A percentile compares a stretch with the other conserved stretches of the same genome.
Conservation (phyloP, 768 basidiomycete species). For the Daedaleopsis nitida region DNA sequence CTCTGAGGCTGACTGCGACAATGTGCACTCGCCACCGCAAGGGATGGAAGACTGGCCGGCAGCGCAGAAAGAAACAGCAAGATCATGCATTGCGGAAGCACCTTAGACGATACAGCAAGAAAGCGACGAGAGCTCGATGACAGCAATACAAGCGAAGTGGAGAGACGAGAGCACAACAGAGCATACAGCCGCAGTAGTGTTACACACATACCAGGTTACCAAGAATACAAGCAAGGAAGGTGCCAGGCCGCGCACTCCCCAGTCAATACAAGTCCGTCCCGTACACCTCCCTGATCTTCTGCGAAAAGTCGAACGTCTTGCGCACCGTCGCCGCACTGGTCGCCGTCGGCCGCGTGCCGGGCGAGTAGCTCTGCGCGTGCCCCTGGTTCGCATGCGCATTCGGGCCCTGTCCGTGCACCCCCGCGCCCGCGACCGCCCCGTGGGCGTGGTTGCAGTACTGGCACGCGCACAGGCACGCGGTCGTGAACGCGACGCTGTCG, state of each 20-base stretch:
- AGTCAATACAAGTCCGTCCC: constrained; percentile 10
- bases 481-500: constrained; percentile 4
- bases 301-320: constrained; percentile 3
- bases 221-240: not conserved
- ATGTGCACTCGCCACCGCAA: too few relatives aligned
- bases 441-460: constrained; percentile 10
- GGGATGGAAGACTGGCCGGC: too few relatives aligned
- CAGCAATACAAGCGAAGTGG: not conserved
- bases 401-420: too few relatives aligned
- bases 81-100: too few relatives aligned
- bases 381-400: not conserved
- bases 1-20: too few relatives aligned
- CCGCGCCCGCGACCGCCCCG: not conserved
- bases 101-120: too few relatives aligned
- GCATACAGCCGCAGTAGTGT: not conserved
- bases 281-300: constrained; percentile 12
- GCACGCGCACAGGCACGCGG: constrained; percentile 9
- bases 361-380: not conserved
- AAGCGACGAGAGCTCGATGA: not conserved
- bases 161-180: not conserved
- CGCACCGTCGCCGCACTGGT: not conserved
- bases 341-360: not conserved
- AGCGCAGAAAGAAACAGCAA: too few relatives aligned
- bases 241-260: not conserved
- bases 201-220: not conserved